Conservation (phyloP, 2,329 filamentous ascomycete genomes). For the Verticillium isaacii region DNA sequence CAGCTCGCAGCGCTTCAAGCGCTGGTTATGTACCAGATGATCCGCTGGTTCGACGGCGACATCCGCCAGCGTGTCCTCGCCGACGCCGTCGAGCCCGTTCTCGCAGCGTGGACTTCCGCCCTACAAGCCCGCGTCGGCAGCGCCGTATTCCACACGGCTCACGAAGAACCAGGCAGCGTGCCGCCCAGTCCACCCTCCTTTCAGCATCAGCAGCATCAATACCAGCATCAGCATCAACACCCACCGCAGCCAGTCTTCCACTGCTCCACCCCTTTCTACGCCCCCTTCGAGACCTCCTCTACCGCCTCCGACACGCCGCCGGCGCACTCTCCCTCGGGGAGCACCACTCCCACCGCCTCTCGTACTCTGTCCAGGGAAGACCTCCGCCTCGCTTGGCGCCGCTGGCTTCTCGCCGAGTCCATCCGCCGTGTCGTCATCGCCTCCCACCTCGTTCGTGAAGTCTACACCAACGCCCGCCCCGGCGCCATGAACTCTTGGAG, state of each 20-base stretch:
- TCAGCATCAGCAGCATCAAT: conserved; percentile 2
- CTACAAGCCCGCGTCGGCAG: conserved; percentile 10
- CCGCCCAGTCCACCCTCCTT: neutral
- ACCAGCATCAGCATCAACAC: conserved; percentile 1
- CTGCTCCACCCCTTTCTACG: neutral
- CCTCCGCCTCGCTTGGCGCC: conserved; percentile 12
- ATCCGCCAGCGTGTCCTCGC: conserved; percentile 16
- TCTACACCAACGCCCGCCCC: conserved; percentile 11
- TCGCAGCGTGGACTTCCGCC: conserved; percentile 13
- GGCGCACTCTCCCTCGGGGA: neutral
- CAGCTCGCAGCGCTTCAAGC: conserved; percentile 16
- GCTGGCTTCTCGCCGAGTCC: conserved; percentile 13
- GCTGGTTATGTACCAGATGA: conserved; percentile 17
- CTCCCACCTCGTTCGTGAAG: conserved; percentile 12
- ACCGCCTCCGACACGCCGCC: neutral
- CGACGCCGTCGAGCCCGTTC: conserved; percentile 12
- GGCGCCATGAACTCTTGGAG: conserved; percentile 4
- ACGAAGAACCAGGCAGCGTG: conserved; percentile 1
- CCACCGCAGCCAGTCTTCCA: neutral
- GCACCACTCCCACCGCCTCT: neutral
- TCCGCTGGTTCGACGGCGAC: conserved; percentile 17
- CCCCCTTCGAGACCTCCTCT: neutral
- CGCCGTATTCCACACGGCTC: conserved; percentile 5
- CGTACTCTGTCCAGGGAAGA: conserved; percentile 5
- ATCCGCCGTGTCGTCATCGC: conserved; percentile 11